A percentile compares a stretch with the other conserved stretches of the same genome.
Evolutionary conservation across 306 rosid genomes (phyloP).

Genomic region (Malus asiatica): DNA sequence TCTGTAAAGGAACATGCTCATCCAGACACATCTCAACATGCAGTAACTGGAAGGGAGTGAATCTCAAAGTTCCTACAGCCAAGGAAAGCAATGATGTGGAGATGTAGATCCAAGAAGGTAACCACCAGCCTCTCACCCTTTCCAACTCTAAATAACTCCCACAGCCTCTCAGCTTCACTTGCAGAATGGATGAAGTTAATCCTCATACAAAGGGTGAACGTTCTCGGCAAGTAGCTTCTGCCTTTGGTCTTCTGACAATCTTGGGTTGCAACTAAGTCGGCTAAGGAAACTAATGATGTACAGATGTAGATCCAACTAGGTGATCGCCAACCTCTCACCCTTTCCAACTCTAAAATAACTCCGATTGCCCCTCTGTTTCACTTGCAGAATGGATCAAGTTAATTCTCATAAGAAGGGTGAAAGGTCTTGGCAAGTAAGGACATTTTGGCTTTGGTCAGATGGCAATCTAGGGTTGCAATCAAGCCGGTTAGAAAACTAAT

Average conservation of each 20-base stretch:
- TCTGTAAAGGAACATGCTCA: background rate
- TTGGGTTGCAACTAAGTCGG: background rate
- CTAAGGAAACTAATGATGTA: background rate
- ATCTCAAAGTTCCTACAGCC: background rate
- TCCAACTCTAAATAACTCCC: background rate
- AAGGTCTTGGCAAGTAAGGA: background rate
- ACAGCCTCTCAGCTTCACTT: background rate
- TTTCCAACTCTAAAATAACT: background rate
- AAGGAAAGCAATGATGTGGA: background rate
- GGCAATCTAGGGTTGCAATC: background rate
- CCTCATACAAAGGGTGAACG: background rate
- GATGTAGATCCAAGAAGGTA: background rate
- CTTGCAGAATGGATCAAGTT: background rate
- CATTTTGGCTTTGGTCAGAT: background rate
- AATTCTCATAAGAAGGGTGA: background rate
- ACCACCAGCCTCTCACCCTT: background rate
- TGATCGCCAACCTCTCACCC: background rate
- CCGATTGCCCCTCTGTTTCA: background rate
- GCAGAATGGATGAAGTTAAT: background rate
- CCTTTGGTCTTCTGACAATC: background rate
- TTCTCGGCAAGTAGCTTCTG: background rate
- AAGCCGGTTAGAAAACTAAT: background rate
- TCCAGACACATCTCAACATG: background rate
- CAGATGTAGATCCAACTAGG: background rate
- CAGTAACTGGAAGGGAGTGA: background rate